phyloP scores from a whole-genome alignment of 805 yeast species.

The Saturnispora ahearnii region DNA sequence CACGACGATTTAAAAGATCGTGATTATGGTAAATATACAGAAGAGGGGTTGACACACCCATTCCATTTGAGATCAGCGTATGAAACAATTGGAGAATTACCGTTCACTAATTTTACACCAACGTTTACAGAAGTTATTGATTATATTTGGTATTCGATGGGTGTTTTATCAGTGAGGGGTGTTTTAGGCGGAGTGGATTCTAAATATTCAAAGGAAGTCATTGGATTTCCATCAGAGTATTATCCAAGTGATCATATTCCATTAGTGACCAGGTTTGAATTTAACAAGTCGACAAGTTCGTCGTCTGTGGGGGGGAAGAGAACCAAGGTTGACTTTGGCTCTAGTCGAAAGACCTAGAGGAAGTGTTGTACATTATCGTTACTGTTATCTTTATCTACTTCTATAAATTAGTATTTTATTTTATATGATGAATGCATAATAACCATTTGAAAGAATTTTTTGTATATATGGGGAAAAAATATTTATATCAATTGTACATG shows the following conservation, averaged over 20 bases:
- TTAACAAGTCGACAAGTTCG: constrained; percentile 35
- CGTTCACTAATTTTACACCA: constrained; percentile 92
- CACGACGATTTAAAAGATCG: constrained; percentile 79
- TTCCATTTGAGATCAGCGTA: constrained; percentile 82
- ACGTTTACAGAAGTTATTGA: constrained; percentile 89
- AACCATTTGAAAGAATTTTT: not conserved
- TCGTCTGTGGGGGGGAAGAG: constrained; percentile 13
- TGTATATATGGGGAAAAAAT: too few relatives aligned
- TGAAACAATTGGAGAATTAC: constrained; percentile 75
- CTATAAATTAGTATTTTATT: not conserved
- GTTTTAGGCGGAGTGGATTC: constrained; percentile 76
- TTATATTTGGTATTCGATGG: constrained; percentile 89
- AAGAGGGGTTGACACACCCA: constrained; percentile 75
- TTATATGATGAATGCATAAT: not conserved
- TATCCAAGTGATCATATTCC: constrained; percentile 94
- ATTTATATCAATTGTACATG: not conserved
- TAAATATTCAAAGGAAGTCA: constrained; percentile 62
- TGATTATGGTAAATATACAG: constrained; percentile 86
- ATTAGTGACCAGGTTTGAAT: constrained; percentile 67
- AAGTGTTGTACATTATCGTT: constrained; percentile 2
- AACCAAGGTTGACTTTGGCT: constrained; percentile 24
- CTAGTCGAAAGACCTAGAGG: constrained; percentile 19
- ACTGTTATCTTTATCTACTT: not conserved
- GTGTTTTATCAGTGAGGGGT: constrained; percentile 73
- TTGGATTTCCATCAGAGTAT: constrained; percentile 91